A percentile compares a stretch with the other conserved stretches of the same genome.
These are phyloP conservation scores for Clavispora fructus DNA, from an alignment of 805 yeast species.

Conservation along the genomic window DNA sequence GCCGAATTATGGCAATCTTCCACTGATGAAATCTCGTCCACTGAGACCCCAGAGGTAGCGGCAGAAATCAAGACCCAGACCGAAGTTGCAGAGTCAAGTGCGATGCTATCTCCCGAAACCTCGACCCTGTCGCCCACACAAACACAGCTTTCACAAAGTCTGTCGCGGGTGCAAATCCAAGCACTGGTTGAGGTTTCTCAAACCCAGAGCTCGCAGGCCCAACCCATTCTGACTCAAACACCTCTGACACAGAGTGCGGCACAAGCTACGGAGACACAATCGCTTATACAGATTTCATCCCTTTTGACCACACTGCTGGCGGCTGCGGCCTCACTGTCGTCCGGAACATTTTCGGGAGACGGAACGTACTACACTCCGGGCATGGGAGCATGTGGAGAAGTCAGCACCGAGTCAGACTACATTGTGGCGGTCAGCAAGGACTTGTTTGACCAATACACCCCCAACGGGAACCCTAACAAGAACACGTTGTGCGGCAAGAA, in stretches of 20 bases:
- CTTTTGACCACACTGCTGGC: constrained; percentile 2
- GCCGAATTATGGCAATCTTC: not conserved
- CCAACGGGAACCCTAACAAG: constrained; percentile 35
- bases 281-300: constrained; percentile 5
- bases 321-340: constrained; percentile 7
- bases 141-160: too few relatives aligned
- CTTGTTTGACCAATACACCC: constrained; percentile 32
- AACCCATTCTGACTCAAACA: not conserved
- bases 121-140: too few relatives aligned
- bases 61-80: not conserved
- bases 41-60: not conserved
- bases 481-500: constrained; percentile 50
- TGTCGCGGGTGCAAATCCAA: too few relatives aligned
- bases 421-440: constrained; percentile 49
- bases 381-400: constrained; percentile 52
- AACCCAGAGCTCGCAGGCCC: too few relatives aligned
- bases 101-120: too few relatives aligned
- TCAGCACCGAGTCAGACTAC: constrained; percentile 40
- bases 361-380: constrained; percentile 47
- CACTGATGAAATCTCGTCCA: not conserved
- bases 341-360: constrained; percentile 28
- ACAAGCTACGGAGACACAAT: not conserved
- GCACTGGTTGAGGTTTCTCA: too few relatives aligned
- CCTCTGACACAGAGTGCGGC: not conserved
- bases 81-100: too few relatives aligned